Conservation (phyloP, 2,329 filamentous ascomycete species). For the Fusarium temperatum region DNA sequence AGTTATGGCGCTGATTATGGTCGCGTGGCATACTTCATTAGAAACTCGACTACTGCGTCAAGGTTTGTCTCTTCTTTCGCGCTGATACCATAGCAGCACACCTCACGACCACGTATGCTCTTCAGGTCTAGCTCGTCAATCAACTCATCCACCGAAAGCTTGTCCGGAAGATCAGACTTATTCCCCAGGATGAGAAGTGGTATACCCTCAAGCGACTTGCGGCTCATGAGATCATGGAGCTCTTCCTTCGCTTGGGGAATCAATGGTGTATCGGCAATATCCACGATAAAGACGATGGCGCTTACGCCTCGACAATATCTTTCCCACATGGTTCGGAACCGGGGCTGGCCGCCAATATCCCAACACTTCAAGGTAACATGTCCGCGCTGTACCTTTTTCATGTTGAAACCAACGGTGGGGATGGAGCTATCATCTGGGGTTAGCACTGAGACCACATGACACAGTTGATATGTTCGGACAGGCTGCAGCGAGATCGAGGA, state of each 20-base stretch:
- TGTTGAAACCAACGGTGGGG: constrained; percentile 98
- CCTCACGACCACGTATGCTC: constrained; percentile 87
- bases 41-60: constrained; percentile 94
- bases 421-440: constrained; percentile 77
- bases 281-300: constrained; percentile 98
- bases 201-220: constrained; percentile 86
- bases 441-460: constrained; percentile 42
- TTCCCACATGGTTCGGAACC: constrained; percentile 99
- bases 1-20: constrained; percentile 47
- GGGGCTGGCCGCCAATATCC: constrained; percentile 96
- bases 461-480: background rate
- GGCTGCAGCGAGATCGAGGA: background rate
- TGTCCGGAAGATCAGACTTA: constrained; percentile 94
- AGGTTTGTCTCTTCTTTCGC: constrained; percentile 99
- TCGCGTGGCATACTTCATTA: constrained; percentile 87
- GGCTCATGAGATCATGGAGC: constrained; percentile 86
- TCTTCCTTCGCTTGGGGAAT: constrained; percentile 90
- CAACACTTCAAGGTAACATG: constrained; percentile 99
- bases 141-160: constrained; percentile 91
- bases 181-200: constrained; percentile 94
- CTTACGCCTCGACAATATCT: constrained; percentile 97
- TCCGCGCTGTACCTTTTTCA: constrained; percentile 97
- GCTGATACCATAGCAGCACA: constrained; percentile 98
- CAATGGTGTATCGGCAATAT: constrained; percentile 85
- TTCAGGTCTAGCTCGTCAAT: constrained; percentile 94